These are phyloP conservation scores for carrot (Daucus carota) DNA, from an alignment of 129 eudicot species.

Conservation along the genomic window DH1_v3.0 NC_030381.2:43863501-43864000, in stretches of 20 bases:
- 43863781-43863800: conserved; percentile 56
- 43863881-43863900: conserved; percentile 24
- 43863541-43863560: conserved; percentile 47
- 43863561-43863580: conserved; percentile 38
- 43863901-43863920: background rate
- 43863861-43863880: conserved; percentile 33
- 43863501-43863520: conserved; percentile 45
- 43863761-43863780: conserved; percentile 26
- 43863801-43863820: conserved; percentile 45
- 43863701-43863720: conserved; percentile 23
- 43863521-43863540: conserved; percentile 40
- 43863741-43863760: conserved; percentile 21
- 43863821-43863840: conserved; percentile 50
- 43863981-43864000: conserved; percentile 36
- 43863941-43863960: background rate
- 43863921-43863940: background rate
- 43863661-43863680: conserved; percentile 28
- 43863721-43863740: conserved; percentile 25
- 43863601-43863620: conserved; percentile 29
- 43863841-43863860: conserved; percentile 33
- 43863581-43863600: conserved; percentile 44
- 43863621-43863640: conserved; percentile 23
- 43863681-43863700: conserved; percentile 24
- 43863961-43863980: conserved; percentile 18
- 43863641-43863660: conserved; percentile 16